These are phyloP conservation scores for Eucalyptus urophylla DNA, from an alignment of 345 rosid species.

Conservation along the genomic window DNA sequence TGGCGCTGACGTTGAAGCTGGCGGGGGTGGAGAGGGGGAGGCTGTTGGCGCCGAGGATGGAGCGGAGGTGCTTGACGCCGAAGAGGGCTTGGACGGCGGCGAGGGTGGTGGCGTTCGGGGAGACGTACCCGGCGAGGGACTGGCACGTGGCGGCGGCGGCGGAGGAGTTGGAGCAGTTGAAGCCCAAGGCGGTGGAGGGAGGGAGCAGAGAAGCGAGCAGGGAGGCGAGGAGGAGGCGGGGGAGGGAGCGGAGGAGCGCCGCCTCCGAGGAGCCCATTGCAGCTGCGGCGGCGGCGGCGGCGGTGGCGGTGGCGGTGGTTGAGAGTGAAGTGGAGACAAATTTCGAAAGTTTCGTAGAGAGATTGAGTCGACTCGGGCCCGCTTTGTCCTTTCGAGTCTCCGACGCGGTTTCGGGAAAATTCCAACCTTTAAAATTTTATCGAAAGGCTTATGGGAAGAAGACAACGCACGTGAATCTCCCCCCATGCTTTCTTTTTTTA, in stretches of 20 bases:
- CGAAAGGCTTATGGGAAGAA: neutral
- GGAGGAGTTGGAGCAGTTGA: constrained; percentile 16
- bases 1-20: constrained; percentile 2
- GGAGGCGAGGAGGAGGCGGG: neutral
- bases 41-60: constrained; percentile 39
- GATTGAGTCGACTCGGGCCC: neutral
- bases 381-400: neutral
- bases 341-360: neutral
- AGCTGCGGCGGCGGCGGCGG: neutral
- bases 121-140: constrained; percentile 35
- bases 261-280: neutral
- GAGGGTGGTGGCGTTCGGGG: constrained; percentile 30
- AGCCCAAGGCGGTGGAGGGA: neutral
- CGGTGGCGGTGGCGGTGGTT: neutral
- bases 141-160: constrained; percentile 1
- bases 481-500: neutral
- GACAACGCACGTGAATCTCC: neutral
- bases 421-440: neutral
- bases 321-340: neutral
- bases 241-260: neutral
- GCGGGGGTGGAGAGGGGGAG: constrained; percentile 10
- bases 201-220: neutral
- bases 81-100: constrained; percentile 25
- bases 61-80: constrained; percentile 13
- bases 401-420: neutral